Conservation (phyloP, 257 asterid species). For the Primulina tabacum region DNA sequence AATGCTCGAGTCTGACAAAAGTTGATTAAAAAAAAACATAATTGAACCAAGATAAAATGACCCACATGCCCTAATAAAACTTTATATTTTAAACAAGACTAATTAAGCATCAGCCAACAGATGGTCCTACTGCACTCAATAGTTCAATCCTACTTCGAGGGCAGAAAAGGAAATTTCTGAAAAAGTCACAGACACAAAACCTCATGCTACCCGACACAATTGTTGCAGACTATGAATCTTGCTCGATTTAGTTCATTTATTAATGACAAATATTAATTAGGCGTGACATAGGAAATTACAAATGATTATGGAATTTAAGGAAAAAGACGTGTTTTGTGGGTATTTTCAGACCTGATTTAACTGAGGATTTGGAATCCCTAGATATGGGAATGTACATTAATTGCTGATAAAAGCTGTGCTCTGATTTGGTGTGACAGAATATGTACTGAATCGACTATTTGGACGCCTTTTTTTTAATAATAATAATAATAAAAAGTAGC, state of each 20-base stretch:
- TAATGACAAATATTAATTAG: conserved; percentile 37
- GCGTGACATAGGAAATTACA: conserved; percentile 68
- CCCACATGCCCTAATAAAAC: too few relatives aligned
- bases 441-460: background rate
- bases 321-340: conserved; percentile 39
- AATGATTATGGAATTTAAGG: conserved; percentile 29
- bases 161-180: conserved; percentile 57
- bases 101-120: too few relatives aligned
- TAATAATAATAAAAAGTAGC: too few relatives aligned
- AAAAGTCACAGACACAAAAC: conserved; percentile 27
- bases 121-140: too few relatives aligned
- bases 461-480: too few relatives aligned
- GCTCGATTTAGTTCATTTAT: conserved; percentile 31
- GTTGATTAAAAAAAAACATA: conserved; percentile 25
- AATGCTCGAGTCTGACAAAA: conserved; percentile 44
- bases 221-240: conserved; percentile 24
- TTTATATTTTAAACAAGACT: too few relatives aligned
- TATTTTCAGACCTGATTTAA: conserved; percentile 34
- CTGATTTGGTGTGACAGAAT: conserved; percentile 42
- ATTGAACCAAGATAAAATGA: conserved; percentile 7
- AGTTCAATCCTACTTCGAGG: conserved; percentile 39
- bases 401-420: conserved; percentile 46
- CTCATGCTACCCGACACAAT: conserved; percentile 36
- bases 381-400: conserved; percentile 53
- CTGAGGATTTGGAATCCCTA: conserved; percentile 43